phyloP scores from a whole-genome alignment of 768 basidiomycete species.

The Suillus subluteus region DNA sequence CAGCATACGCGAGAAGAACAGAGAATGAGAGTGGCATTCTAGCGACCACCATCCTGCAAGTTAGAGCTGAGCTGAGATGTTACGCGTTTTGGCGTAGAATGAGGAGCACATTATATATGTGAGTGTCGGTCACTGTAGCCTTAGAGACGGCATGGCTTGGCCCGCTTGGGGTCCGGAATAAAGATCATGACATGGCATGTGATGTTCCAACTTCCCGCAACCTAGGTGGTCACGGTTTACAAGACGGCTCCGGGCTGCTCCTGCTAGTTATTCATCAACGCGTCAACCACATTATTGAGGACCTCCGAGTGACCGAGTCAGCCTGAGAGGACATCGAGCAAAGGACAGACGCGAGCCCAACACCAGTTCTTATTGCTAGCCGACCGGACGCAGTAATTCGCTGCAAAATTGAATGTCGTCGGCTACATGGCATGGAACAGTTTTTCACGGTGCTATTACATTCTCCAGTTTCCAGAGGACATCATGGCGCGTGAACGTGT shows the following conservation, averaged over 20 bases:
- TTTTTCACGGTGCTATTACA: not conserved
- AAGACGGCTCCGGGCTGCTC: not conserved
- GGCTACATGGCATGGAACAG: not conserved
- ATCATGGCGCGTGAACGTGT: not conserved
- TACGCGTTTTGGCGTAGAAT: not conserved
- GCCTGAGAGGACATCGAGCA: not conserved
- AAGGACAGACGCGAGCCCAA: not conserved
- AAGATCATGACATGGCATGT: not conserved
- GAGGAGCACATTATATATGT: not conserved
- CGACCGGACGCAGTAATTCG: not conserved
- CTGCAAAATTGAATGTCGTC: not conserved
- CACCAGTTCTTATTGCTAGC: not conserved
- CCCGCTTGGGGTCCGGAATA: not conserved
- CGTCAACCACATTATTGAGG: not conserved
- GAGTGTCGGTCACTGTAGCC: not conserved
- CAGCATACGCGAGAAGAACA: conserved; percentile 46
- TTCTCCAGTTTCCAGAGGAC: not conserved
- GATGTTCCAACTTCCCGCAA: not conserved
- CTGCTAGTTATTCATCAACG: not conserved
- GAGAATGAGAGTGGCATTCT: conserved; percentile 43
- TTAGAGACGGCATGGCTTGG: not conserved
- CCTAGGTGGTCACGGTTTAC: not conserved
- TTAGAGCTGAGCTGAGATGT: not conserved
- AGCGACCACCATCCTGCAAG: not conserved
- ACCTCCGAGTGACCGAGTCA: not conserved